Percentiles rank a stretch among this genome's conserved stretches.
Conservation (phyloP, 306 rosid species). For the Sophora flavescens region DNA sequence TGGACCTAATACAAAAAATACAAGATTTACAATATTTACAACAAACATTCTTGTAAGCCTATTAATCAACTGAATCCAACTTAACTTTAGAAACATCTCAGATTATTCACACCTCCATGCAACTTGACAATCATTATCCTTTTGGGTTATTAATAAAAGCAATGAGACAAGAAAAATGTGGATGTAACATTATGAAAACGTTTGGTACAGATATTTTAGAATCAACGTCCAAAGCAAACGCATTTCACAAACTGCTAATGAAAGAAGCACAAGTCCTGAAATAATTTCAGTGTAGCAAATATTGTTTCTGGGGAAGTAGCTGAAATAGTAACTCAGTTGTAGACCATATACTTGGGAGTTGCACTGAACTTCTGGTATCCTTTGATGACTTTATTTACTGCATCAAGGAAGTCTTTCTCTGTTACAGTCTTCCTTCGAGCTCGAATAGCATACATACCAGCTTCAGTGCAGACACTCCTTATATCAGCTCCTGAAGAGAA, state of each 20-base stretch:
- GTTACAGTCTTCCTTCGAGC: constrained; percentile 92
- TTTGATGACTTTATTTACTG: constrained; percentile 89
- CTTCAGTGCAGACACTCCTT: constrained; percentile 90
- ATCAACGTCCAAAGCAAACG: constrained; percentile 10
- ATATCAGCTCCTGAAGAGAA: constrained; percentile 81
- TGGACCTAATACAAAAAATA: no score
- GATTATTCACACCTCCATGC: not conserved
- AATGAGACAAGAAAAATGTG: not conserved
- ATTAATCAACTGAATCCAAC: not conserved
- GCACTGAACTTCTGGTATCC: constrained; percentile 96
- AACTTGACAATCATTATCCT: not conserved
- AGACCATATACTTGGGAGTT: constrained; percentile 92
- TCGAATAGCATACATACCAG: constrained; percentile 91
- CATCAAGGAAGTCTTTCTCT: constrained; percentile 92
- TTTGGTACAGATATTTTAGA: constrained; percentile 14
- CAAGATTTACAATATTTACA: no score
- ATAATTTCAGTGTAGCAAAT: constrained; percentile 10
- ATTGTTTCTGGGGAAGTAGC: not conserved
- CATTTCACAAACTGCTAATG: constrained; percentile 19
- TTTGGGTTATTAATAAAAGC: not conserved
- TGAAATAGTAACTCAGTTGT: constrained; percentile 59
- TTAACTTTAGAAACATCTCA: not conserved
- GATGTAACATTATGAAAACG: not conserved
- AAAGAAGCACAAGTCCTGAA: not conserved
- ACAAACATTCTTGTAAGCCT: no score